Evolutionary conservation across 192 early-diverging fungal genomes (phyloP).

Genomic region (Coemansia sp.): DNA sequence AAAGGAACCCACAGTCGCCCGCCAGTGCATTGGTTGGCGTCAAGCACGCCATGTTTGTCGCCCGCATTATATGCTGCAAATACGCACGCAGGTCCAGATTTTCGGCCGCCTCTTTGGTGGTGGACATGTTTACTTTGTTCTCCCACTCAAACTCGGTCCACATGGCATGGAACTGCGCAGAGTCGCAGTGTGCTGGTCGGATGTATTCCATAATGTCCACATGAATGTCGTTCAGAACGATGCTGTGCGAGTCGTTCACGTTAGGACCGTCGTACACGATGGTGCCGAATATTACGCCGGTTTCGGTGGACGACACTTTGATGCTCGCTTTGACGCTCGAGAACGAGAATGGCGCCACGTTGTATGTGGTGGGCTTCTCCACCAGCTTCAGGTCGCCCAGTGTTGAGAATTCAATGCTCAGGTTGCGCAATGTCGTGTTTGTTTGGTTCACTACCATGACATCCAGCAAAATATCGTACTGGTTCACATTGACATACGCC

Average conservation of each 20-base stretch:
- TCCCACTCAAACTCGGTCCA: constrained; percentile 99
- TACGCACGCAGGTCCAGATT: constrained; percentile 80
- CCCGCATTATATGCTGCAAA: constrained; percentile 89
- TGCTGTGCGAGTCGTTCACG: constrained; percentile 84
- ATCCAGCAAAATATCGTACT: constrained; percentile 96
- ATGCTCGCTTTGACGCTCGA: constrained; percentile 94
- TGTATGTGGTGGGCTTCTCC: constrained; percentile 87
- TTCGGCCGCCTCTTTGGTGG: constrained; percentile 68
- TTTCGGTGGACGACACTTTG: constrained; percentile 98
- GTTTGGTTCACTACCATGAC: constrained; percentile 98
- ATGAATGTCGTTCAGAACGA: constrained; percentile 96
- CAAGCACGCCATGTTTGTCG: constrained; percentile 97
- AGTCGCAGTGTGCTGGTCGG: constrained; percentile 84
- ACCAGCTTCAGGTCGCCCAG: constrained; percentile 97
- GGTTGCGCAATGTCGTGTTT: constrained; percentile 87
- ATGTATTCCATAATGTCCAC: constrained; percentile 99
- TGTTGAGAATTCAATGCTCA: constrained; percentile 98
- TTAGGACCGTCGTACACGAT: constrained; percentile 98
- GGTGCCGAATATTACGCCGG: constrained; percentile 97
- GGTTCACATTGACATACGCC: constrained; percentile 94
- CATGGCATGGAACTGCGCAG: constrained; percentile 95
- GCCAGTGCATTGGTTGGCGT: constrained; percentile 88
- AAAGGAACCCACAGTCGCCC: constrained; percentile 96
- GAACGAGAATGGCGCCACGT: constrained; percentile 87
- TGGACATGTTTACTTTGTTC: constrained; percentile 98